Conservation (phyloP, 495 filamentous ascomycete genomes). For the Lasiosphaeria miniovina region DNA sequence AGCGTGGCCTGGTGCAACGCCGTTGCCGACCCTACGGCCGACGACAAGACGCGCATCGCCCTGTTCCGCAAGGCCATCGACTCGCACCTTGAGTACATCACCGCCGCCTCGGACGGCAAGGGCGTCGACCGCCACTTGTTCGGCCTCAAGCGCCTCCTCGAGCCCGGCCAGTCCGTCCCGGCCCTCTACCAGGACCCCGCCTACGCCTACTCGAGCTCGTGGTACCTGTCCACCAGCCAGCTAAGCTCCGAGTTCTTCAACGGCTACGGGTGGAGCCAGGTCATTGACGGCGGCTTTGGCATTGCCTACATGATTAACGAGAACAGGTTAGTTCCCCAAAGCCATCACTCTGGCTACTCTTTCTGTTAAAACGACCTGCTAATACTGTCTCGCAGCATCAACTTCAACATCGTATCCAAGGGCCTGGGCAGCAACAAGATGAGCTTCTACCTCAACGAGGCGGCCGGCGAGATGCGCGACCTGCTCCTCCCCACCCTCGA, state of each 20-base stretch:
- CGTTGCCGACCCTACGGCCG: slow-evolving; percentile 63
- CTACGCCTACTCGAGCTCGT: slow-evolving; percentile 77
- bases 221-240: slow-evolving; percentile 87
- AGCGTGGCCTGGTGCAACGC: slow-evolving; percentile 87
- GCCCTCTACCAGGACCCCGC: slow-evolving; percentile 83
- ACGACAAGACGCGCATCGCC: slow-evolving; percentile 61
- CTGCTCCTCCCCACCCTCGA: slow-evolving; percentile 80
- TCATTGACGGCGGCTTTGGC: slow-evolving; percentile 92
- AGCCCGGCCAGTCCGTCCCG: slow-evolving; percentile 77
- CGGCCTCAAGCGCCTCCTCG: slow-evolving; percentile 87
- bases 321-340: slow-evolving; percentile 56
- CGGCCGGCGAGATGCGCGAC: slow-evolving; percentile 85
- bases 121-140: slow-evolving; percentile 97
- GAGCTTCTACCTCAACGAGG: slow-evolving; percentile 92
- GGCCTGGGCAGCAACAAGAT: slow-evolving; percentile 85
- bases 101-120: slow-evolving; percentile 81
- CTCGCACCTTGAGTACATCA: slow-evolving; percentile 86
- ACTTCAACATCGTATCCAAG: slow-evolving; percentile 99
- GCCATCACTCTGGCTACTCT: too few species aligned
- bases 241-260: slow-evolving; percentile 97
- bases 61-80: slow-evolving; percentile 79
- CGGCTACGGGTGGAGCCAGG: slow-evolving; percentile 99
- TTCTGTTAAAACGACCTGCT: slow-evolving; percentile 11
- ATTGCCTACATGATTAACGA: slow-evolving; percentile 99
- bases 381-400: slow-evolving; percentile 56